Conservation (phyloP, 2,329 filamentous ascomycete genomes). For the Exophiala alcalophila region DNA sequence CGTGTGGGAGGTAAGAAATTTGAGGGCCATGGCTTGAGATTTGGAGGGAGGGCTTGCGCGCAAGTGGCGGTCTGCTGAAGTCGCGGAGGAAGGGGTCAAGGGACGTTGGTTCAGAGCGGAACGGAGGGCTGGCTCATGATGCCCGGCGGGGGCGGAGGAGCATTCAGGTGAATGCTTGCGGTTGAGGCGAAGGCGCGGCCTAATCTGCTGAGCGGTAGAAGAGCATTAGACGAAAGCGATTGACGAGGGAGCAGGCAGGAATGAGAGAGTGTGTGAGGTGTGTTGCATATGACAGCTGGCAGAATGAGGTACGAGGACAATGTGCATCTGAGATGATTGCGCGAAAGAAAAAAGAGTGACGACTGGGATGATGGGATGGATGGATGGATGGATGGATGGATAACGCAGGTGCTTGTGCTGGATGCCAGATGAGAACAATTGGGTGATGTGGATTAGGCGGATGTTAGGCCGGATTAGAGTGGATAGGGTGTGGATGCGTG, state of each 20-base stretch:
- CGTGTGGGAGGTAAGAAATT: conserved; percentile 42
- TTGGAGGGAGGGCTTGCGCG: conserved; percentile 10
- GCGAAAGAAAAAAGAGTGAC: conserved; percentile 15
- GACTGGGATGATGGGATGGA: conserved; percentile 3
- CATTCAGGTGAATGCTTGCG: conserved; percentile 28
- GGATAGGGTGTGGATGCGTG: conserved; percentile 3
- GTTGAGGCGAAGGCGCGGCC: conserved; percentile 18
- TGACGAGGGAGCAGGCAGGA: conserved; percentile 9
- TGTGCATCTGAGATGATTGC: too few relatives aligned
- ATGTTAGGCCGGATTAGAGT: too few relatives aligned
- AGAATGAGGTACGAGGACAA: conserved; percentile 2
- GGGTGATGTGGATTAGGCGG: too few relatives aligned
- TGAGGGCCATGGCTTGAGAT: conserved; percentile 42
- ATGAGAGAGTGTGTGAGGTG: neutral
- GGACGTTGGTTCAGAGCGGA: conserved; percentile 19
- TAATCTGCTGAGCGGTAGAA: conserved; percentile 11
- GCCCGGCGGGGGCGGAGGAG: conserved; percentile 16
- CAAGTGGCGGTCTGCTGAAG: conserved; percentile 24
- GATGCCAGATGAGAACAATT: too few relatives aligned
- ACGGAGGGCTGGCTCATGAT: conserved; percentile 24
- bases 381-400: conserved; percentile 5
- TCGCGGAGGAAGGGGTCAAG: conserved; percentile 13
- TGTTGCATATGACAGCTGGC: conserved; percentile 8
- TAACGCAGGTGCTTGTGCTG: neutral
- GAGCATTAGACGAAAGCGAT: conserved; percentile 16